A percentile compares a stretch with the other conserved stretches of the same genome.
Conservation (phyloP, 2,329 filamentous ascomycete genomes). For the Curvularia hawaiiensis region DNA sequence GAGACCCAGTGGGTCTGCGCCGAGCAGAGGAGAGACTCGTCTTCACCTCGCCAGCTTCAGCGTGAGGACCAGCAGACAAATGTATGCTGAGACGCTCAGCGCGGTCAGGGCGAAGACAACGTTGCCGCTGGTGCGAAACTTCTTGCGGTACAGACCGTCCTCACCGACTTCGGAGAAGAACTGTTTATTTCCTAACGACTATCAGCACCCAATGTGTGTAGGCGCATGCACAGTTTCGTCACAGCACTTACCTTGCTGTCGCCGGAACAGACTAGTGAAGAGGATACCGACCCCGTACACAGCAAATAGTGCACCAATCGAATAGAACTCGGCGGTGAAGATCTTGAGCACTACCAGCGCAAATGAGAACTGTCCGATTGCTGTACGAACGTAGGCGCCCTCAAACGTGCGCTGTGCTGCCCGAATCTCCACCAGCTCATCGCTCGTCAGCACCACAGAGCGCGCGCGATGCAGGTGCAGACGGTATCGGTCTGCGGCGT, state of each 20-base stretch:
- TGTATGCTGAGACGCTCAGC: constrained; percentile 66
- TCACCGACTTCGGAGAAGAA: constrained; percentile 76
- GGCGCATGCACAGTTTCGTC: background rate
- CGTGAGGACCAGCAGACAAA: constrained; percentile 64
- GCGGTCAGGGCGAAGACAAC: constrained; percentile 67
- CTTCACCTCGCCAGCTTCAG: constrained; percentile 50
- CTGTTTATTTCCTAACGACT: constrained; percentile 71
- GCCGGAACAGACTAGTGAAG: constrained; percentile 80
- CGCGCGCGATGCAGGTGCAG: constrained; percentile 83
- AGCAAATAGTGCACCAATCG: constrained; percentile 94
- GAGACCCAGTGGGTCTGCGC: background rate
- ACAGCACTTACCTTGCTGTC: constrained; percentile 68
- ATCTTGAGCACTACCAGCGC: constrained; percentile 94
- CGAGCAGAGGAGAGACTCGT: background rate
- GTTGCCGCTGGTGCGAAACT: constrained; percentile 69
- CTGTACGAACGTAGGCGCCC: constrained; percentile 94
- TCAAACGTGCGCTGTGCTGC: constrained; percentile 97
- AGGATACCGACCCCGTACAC: constrained; percentile 87
- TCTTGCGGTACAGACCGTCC: constrained; percentile 65
- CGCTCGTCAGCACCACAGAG: constrained; percentile 78
- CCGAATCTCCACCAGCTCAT: constrained; percentile 91
- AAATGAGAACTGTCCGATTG: constrained; percentile 93
- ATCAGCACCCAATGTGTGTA: constrained; percentile 17
- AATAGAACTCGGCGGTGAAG: constrained; percentile 95
- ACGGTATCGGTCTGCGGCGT: constrained; percentile 75